phyloP scores from a whole-genome alignment of 495 filamentous ascomycete genomes.

The Aspergillus sclerotioniger region DNA sequence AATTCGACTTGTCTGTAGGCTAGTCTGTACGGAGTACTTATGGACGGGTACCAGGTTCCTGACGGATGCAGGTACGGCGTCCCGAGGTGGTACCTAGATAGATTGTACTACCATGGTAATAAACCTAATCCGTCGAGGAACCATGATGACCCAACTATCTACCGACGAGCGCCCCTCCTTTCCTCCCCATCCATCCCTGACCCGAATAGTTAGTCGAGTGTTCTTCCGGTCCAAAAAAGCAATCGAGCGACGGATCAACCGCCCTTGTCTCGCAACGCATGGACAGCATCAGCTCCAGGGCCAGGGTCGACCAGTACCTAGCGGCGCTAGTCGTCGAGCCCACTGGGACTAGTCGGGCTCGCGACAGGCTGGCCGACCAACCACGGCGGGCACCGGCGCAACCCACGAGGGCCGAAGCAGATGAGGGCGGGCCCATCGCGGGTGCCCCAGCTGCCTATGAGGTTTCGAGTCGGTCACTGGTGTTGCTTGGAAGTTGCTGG shows the following conservation, averaged over 20 bases:
- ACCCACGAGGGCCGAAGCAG: conserved; percentile 18
- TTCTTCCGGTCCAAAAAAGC: conserved; percentile 10
- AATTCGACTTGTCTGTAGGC: too few species aligned
- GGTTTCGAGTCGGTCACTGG: conserved; percentile 1
- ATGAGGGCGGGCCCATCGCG: conserved; percentile 13
- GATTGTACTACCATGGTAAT: too few species aligned
- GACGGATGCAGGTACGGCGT: too few species aligned
- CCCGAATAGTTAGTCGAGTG: background rate
- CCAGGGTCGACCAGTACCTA: background rate
- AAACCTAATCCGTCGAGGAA: too few species aligned
- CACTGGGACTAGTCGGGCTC: conserved; percentile 3
- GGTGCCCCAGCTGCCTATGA: conserved; percentile 5
- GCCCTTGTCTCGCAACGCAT: background rate
- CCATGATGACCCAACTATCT: background rate
- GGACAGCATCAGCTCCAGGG: background rate
- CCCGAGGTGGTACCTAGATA: too few species aligned
- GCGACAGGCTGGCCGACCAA: conserved; percentile 8
- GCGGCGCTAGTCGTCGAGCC: background rate
- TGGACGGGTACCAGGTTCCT: too few species aligned
- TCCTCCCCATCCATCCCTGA: background rate
- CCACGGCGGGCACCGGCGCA: conserved; percentile 4
- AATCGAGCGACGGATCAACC: conserved; percentile 15
- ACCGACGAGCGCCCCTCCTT: background rate
- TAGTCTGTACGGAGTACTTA: too few species aligned
- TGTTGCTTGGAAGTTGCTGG: background rate